A percentile compares a stretch with the other conserved stretches of the same genome.
Evolutionary conservation across 2,329 filamentous ascomycete genomes (phyloP).

Genomic region (Cytospora schulzeri): DNA sequence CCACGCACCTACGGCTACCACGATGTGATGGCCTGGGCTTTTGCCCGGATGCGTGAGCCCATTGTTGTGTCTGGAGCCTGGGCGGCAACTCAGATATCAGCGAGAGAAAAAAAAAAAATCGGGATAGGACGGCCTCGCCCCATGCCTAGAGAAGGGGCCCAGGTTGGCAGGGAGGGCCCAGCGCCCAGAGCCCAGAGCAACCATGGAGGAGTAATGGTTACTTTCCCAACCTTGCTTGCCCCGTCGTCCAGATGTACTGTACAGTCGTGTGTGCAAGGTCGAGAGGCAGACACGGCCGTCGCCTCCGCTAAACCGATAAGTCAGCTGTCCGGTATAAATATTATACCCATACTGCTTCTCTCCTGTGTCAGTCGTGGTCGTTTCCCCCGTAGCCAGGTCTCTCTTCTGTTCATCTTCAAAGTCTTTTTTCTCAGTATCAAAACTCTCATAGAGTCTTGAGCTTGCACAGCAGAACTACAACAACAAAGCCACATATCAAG

Average conservation of each 20-base stretch:
- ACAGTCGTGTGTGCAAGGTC: background rate
- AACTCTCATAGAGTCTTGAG: background rate
- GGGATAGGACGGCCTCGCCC: conserved; percentile 9
- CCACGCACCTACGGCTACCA: background rate
- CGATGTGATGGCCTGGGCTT: too few relatives aligned
- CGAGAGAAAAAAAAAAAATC: background rate
- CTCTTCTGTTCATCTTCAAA: conserved; percentile 2
- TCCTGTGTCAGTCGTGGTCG: background rate
- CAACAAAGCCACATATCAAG: background rate
- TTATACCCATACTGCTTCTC: conserved; percentile 16
- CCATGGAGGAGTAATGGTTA: background rate
- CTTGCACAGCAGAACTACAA: background rate
- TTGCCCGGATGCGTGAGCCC: conserved; percentile 6
- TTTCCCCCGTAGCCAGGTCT: conserved; percentile 2
- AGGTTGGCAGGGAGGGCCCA: background rate
- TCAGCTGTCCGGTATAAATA: conserved; percentile 25
- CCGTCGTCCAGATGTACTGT: conserved; percentile 7
- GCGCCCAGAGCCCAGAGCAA: background rate
- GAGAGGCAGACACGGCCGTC: conserved; percentile 19
- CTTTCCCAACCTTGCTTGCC: background rate
- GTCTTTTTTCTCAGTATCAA: background rate
- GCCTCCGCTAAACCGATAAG: conserved; percentile 14
- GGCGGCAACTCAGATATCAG: conserved; percentile 16
- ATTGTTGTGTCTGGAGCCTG: conserved; percentile 12
- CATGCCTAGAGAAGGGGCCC: background rate